Base-by-base conservation (phyloP, 495 filamentous ascomycete genomes). In the Pyrenula aspistea region DNA sequence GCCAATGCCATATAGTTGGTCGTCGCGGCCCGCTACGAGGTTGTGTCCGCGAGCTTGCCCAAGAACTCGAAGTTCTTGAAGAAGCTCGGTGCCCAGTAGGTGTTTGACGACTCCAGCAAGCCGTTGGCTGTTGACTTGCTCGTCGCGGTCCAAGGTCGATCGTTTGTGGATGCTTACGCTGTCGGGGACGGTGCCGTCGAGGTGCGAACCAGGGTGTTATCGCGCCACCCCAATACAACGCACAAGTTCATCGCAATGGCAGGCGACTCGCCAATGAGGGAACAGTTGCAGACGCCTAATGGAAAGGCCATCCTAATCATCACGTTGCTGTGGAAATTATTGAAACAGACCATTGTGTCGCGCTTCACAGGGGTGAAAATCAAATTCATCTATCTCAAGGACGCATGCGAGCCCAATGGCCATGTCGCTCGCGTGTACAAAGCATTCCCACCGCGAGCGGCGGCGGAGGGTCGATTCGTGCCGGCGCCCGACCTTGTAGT, bases 1-100 rank as follows among this genome's bases (percentile, higher is more conserved):
- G 68, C 71, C 63, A 77, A 75, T 55, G 80, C 78, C 0, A 83
- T 86, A 55, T 85, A 87, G 62, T 74, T 85, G 19, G 81, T 78
- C 2, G 67, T 68, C 0, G 76, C 78, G 0, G 73, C 83, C 0
- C 84, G 84, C 1, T 77, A 77, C 23, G 74, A 79, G 12, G 83
- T 87, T 1, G 63, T 84, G 51, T 68, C 77, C 0, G 83, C 81
- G 0, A 69, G 78, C 0, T 77, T 74, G 1, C 65, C 68, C 1
- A 71, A 71, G 59, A 86, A 87, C 63, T 74, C 78, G 36, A 73
- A 73, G 0, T 75, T 72, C 54, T 64, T 79, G 42, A 75, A 73
- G 59, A 60, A 55, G 1, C 71, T 84, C 0, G 83, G 84, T 2
- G 84, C 83, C 2, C 68, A 53, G 21, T 54, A 70, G 15, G 78